Base-by-base conservation (phyloP, 331 rosid genomes). In the Erythrophleum ivorense region DNA sequence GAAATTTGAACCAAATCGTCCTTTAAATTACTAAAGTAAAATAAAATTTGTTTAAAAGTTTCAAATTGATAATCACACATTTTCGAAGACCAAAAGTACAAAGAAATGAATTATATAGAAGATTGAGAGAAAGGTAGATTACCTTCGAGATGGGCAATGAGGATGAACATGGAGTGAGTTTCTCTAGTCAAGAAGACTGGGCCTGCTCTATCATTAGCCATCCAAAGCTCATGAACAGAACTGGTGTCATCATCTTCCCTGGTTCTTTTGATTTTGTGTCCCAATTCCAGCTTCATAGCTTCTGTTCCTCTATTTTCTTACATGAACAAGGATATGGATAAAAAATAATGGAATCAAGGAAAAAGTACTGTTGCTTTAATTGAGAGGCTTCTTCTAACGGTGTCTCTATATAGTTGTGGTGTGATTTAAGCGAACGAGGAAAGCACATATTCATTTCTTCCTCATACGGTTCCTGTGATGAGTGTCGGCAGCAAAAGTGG, bases 381-480 rank as follows among this genome's bases (percentile, higher is more conserved):
- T 24, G 66, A 59, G 24, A 59, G 36, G 21, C 10, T 41, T 41
- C 8, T 41, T 38, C 64, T 14, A 6, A 41, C 8, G 46, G 6
- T 5, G 46, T 41, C 46, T 5, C 8, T 6, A 41, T 41, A 36
- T 36, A 2, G 40, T 36, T 36, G 40, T 0, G 46, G 6, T 33
- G 45, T 12, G 2, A 54, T 76, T 31, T 52, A 7, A 31, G 75
- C 53, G 7, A 11, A 45, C 0, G 55, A 78, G 72, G 38, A 48
- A 90, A 82, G 95, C 84, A 90, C 41, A 90, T 80, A 92, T 92
- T 90, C 97, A 71, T 92, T 90, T 76, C 98, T 89, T 94, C 75
- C 10, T 64, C 40, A 3, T 5, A 65, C 59, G 41, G 71, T 46
- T 48, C 66, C 3, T 18, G 29, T 7, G 4, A 49, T 34, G 0